Base-by-base conservation (phyloP, 371 early-diverging fungal species). In the Syncephalastrum sp. region DNA sequence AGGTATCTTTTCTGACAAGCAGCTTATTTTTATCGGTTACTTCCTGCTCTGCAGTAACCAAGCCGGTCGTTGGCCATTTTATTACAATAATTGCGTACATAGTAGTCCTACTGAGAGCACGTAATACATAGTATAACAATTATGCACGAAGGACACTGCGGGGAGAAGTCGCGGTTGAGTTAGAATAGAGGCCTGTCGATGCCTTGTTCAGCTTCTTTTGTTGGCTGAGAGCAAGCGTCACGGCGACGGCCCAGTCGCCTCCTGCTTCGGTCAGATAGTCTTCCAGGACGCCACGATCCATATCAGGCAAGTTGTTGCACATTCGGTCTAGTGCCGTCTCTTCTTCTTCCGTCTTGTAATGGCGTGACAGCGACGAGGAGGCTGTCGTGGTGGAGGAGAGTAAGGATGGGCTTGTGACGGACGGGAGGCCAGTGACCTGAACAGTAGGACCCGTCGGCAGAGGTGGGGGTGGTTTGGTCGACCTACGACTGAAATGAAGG, bases 231-330 rank as follows among this genome's bases (percentile, higher is more conserved):
- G 77, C 77, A 15, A 76, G 52, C 7, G 73, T 69, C 41, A 76
- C 73, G 14, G 73, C 77, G 10, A 69, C 65, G 71, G 73, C 73
- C 47, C 65, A 66, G 54, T 76, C 77, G 7, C 77, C 77, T 48
- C 61, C 64, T 0, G 77, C 69, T 21, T 71, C 67, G 44, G 65
- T 57, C 41, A 76, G 50, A 54, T 76, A 76, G 19, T 67, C 69
- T 45, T 67, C 56, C 8, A 76, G 56, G 4, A 67, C 65, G 42
- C 64, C 60, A 5, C 70, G 59, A 47, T 76, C 73, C 3, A 76
- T 57, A 51, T 76, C 65, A 4, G 77, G 77, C 10, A 76, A 42
- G 8, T 67, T 67, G 54, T 65, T 70, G 24, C 77, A 70, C 57
- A 76, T 42, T 45, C 69, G 69, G 15, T 68, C 62, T 38, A 76